A percentile compares a stretch with the other conserved stretches of the same genome.
These are phyloP conservation scores for Ganoderma lucidum DNA, from an alignment of 1,284 basidiomycete species.

Conservation along the genomic window DNA sequence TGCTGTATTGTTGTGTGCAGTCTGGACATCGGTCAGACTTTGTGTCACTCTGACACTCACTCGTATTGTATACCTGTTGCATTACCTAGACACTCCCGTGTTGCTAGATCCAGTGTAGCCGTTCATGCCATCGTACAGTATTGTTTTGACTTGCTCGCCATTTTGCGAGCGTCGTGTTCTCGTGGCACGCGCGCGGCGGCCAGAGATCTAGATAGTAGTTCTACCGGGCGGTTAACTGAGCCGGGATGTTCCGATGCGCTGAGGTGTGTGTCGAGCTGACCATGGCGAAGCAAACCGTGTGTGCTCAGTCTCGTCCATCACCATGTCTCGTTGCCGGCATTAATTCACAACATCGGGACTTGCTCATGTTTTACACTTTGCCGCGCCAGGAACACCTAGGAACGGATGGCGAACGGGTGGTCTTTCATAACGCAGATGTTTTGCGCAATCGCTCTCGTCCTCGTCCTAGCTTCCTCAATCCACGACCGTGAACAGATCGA, in stretches of 20 bases:
- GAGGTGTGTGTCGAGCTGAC: neutral
- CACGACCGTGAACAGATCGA: neutral
- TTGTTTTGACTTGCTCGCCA: neutral
- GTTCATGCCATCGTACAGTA: constrained; percentile 8
- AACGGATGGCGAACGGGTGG: neutral
- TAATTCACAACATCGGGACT: neutral
- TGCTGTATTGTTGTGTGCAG: neutral
- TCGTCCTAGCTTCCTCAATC: neutral
- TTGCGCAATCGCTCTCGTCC: neutral
- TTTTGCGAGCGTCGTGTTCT: neutral
- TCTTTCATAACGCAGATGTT: neutral
- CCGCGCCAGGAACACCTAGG: neutral
- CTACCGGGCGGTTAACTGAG: neutral
- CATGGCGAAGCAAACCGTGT: neutral
- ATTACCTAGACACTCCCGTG: constrained; percentile 28
- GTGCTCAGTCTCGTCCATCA: neutral
- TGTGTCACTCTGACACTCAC: constrained; percentile 26
- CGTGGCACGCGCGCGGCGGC: neutral
- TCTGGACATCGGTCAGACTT: constrained; percentile 19
- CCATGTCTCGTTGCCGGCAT: neutral
- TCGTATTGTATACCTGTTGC: constrained; percentile 32
- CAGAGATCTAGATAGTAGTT: neutral
- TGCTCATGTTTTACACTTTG: neutral
- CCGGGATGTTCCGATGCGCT: neutral
- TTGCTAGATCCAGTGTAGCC: constrained; percentile 31